A percentile compares a stretch with the other conserved stretches of the same genome.
Conservation (phyloP, 768 basidiomycete genomes). For the Leccinum obscurum region DNA sequence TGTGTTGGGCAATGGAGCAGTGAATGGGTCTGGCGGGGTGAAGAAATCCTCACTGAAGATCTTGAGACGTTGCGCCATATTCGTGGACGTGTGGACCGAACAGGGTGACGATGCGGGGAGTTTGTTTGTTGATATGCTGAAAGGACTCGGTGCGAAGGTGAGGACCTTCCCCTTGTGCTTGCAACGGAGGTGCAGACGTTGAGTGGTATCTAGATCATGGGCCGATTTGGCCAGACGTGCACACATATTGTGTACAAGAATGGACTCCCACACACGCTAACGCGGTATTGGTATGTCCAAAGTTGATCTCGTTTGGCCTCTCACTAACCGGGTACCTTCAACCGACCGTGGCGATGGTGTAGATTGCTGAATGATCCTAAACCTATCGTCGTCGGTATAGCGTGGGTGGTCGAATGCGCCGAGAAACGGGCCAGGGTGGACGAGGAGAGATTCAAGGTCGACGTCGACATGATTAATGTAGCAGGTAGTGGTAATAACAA, state of each 20-base stretch:
- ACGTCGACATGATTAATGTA: slow-evolving; percentile 57
- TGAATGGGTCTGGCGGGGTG: too few relatives aligned
- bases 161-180: too few relatives aligned
- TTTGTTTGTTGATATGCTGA: too few relatives aligned
- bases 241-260: slow-evolving; percentile 86
- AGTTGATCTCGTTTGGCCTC: too few relatives aligned
- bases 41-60: too few relatives aligned
- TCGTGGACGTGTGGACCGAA: too few relatives aligned
- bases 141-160: too few relatives aligned
- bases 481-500: slow-evolving; percentile 58
- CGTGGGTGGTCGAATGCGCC: slow-evolving; percentile 87
- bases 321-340: too few relatives aligned
- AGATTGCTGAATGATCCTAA: slow-evolving; percentile 67
- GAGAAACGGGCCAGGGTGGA: slow-evolving; percentile 65
- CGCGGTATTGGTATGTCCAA: too few relatives aligned
- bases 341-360: not conserved
- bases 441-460: slow-evolving; percentile 64
- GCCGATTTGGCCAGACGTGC: slow-evolving; percentile 62
- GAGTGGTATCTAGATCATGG: slow-evolving; percentile 48
- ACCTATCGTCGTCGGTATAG: slow-evolving; percentile 85
- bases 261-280: slow-evolving; percentile 16
- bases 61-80: too few relatives aligned
- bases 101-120: too few relatives aligned
- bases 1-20: too few relatives aligned
- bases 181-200: not conserved